These are phyloP conservation scores for Phalaenopsis equestris DNA, from an alignment of 106 monocot genomes.

Conservation along the genomic window DNA sequence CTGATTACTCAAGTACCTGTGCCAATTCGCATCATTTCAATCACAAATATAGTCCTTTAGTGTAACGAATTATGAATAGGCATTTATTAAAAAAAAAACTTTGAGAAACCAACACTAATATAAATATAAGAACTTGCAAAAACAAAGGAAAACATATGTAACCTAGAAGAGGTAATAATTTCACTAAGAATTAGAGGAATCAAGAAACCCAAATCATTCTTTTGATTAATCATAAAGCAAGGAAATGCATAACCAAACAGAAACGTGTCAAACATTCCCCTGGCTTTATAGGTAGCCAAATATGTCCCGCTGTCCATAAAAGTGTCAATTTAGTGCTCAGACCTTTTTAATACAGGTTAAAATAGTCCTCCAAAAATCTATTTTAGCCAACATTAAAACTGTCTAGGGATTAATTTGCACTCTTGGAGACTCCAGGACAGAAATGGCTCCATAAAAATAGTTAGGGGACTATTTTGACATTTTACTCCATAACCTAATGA, in stretches of 20 bases:
- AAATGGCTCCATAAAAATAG: too few species aligned
- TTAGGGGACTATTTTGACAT: too few species aligned
- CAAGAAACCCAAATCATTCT: background rate
- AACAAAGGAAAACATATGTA: background rate
- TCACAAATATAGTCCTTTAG: conserved; percentile 1
- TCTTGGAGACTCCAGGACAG: too few species aligned
- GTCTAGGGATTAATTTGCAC: too few species aligned
- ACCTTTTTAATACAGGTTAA: too few species aligned
- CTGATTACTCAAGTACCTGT: conserved; percentile 79
- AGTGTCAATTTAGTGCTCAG: too few species aligned
- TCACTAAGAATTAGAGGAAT: background rate
- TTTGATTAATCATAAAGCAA: background rate
- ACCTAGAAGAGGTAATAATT: background rate
- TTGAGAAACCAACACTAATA: background rate
- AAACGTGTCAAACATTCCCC: too few species aligned
- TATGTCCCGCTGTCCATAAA: too few species aligned
- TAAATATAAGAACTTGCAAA: background rate
- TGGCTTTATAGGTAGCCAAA: too few species aligned
- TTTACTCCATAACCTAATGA: background rate
- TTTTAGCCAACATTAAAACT: too few species aligned
- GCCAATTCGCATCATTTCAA: background rate
- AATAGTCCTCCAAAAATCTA: too few species aligned
- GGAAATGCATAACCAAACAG: background rate
- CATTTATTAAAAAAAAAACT: background rate
- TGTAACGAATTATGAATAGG: background rate